phyloP scores from a whole-genome alignment of 345 rosid genomes.

The Cardamine occulta region DNA sequence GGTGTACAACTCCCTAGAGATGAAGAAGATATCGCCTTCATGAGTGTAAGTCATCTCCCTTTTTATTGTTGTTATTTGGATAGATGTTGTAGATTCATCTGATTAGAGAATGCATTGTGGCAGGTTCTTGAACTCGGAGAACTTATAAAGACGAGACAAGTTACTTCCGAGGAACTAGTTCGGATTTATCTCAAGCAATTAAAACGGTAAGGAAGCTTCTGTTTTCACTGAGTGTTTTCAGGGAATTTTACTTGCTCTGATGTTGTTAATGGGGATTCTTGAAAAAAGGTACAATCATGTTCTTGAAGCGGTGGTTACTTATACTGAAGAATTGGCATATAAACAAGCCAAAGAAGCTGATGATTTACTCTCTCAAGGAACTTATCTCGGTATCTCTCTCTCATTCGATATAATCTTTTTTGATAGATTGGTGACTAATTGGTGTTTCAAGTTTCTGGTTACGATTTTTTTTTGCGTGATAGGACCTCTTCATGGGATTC shows the following conservation, averaged over 20 bases:
- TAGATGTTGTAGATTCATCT: constrained; percentile 3
- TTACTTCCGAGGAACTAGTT: constrained; percentile 74
- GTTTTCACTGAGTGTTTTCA: not conserved
- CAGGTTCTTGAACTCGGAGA: constrained; percentile 86
- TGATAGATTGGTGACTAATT: constrained; percentile 39
- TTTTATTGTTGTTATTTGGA: not conserved
- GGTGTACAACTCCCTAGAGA: constrained; percentile 50
- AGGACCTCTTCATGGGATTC: constrained; percentile 97
- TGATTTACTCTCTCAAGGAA: constrained; percentile 73
- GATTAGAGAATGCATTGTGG: constrained; percentile 20
- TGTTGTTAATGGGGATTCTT: constrained; percentile 23
- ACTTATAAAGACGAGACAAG: constrained; percentile 69
- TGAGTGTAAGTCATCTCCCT: constrained; percentile 58
- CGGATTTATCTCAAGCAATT: constrained; percentile 61
- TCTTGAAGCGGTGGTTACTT: constrained; percentile 78
- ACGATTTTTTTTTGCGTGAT: not conserved
- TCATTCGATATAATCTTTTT: constrained; percentile 53
- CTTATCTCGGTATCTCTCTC: constrained; percentile 62
- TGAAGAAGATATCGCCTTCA: constrained; percentile 80
- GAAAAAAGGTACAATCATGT: constrained; percentile 60
- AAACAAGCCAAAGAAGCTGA: constrained; percentile 88
- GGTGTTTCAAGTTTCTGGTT: not conserved
- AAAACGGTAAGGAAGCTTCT: constrained; percentile 54
- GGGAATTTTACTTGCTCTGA: constrained; percentile 4
- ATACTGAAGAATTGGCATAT: constrained; percentile 77